Evolutionary conservation across 2,329 filamentous ascomycete species (phyloP), one percentile per base, ranked within the genome.

Genomic region (Cordyceps sp.): DNA sequence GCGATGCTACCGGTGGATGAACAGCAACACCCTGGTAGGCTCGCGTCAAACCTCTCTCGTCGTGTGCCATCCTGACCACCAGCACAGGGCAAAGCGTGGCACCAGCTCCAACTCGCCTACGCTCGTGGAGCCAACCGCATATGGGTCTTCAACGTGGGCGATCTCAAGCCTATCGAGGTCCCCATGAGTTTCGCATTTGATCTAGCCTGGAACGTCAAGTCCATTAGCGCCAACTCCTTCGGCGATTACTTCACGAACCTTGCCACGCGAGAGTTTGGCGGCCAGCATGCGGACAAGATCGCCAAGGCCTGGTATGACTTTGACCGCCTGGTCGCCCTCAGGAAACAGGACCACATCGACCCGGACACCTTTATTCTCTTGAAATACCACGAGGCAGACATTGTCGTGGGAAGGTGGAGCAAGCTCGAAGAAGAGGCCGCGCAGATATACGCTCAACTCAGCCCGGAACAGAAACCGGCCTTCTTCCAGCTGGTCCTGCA

Each of bases 141-240:
- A 18, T 75, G 71, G 71, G 57, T 75, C 15, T 67, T 75, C 37
- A 76, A 76, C 26, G 66, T 75, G 2, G 70, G 69, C 10, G 70
- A 76, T 38, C 53, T 75, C 28, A 76, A 75, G 41, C 66, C 68
- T 1, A 53, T 67, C 15, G 68, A 72, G 43, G 48, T 69, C 0
- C 63, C 66, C 0, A 63, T 70, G 34, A 61, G 58, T 18, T 68
- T 69, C 42, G 67, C 63, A 38, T 58, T 73, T 41, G 60, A 64
- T 13, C 52, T 74, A 23, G 69, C 69, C 0, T 75, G 71, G 50
- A 58, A 75, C 33, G 59, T 69, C 14, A 48, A 59, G 6, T 48
- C 47, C 1, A 54, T 65, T 18, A 63, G 59, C 6, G 55, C 46
- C 2, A 33, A 47, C 2, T 39, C 36, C 0, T 31, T 69, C 0